Conservation (phyloP, 371 early-diverging fungal genomes). For the Lichtheimia corymbifera region DNA sequence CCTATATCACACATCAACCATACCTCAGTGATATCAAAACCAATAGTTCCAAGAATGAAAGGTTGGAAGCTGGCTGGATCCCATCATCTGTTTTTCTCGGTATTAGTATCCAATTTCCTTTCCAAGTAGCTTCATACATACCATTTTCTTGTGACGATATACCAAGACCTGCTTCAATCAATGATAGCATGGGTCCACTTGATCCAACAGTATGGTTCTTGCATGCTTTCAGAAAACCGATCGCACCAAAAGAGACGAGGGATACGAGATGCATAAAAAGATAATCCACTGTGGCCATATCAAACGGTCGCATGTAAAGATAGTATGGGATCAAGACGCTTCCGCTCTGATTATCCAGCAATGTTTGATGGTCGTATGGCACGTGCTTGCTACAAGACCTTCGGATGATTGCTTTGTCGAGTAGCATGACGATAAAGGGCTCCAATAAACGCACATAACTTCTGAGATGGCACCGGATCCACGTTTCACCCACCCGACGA, state of each 20-base stretch:
- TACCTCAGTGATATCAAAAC: constrained; percentile 28
- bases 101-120: no score
- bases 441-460: constrained; percentile 66
- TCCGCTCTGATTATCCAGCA: constrained; percentile 16
- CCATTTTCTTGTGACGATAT: constrained; percentile 14
- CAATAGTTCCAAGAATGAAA: constrained; percentile 43
- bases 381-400: constrained; percentile 36
- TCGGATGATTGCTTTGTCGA: constrained; percentile 55
- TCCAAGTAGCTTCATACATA: neutral
- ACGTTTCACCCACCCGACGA: constrained; percentile 69
- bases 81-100: neutral
- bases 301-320: constrained; percentile 63
- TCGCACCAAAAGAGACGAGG: constrained; percentile 59
- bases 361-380: constrained; percentile 42
- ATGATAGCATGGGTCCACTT: constrained; percentile 18
- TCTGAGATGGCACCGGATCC: constrained; percentile 67
- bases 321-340: constrained; percentile 31
- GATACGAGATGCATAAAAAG: constrained; percentile 59
- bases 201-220: constrained; percentile 30
- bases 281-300: constrained; percentile 68
- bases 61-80: neutral
- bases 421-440: constrained; percentile 60
- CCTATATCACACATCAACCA: neutral
- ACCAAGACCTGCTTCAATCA: constrained; percentile 23
- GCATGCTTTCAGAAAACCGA: constrained; percentile 57